Percentiles rank a stretch among this genome's conserved stretches.
Evolutionary conservation across 495 filamentous ascomycete genomes (phyloP).

Genomic region (Bryoglossum gracile): DNA sequence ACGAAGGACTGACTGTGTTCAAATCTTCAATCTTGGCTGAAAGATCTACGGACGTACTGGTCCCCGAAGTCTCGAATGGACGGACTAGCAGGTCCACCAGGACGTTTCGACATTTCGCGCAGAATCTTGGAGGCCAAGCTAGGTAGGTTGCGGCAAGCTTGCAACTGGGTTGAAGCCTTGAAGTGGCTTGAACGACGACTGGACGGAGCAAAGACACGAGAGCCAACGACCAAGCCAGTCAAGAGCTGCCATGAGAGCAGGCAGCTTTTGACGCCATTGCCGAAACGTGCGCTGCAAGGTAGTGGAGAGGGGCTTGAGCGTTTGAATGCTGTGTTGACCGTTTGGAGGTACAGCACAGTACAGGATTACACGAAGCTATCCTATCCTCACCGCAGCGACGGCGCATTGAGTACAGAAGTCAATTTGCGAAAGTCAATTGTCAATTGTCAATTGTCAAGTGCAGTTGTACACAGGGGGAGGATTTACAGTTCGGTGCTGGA

Average conservation of each 20-base stretch:
- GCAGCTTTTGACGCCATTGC: conserved; percentile 19
- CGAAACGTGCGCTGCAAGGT: conserved; percentile 14
- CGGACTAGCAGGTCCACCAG: no score
- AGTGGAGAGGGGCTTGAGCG: conserved; percentile 11
- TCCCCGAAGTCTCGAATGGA: neutral
- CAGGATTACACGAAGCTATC: no score
- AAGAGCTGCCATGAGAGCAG: neutral
- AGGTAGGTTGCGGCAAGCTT: neutral
- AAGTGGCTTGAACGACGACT: no score
- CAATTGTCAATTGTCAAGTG: no score
- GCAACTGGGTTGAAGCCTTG: no score
- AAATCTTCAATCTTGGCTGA: neutral
- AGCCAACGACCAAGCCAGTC: neutral
- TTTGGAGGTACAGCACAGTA: neutral
- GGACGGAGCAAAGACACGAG: neutral
- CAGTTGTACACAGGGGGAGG: no score
- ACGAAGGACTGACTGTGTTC: neutral
- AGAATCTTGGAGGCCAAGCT: neutral
- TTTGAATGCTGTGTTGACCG: neutral
- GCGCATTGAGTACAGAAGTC: no score
- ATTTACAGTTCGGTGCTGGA: no score
- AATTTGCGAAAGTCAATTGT: no score
- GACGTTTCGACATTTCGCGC: neutral
- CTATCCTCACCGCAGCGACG: no score
- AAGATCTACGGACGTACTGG: neutral